Conservation (phyloP, 208 protist species). For the Zelonia costaricensis region DNA sequence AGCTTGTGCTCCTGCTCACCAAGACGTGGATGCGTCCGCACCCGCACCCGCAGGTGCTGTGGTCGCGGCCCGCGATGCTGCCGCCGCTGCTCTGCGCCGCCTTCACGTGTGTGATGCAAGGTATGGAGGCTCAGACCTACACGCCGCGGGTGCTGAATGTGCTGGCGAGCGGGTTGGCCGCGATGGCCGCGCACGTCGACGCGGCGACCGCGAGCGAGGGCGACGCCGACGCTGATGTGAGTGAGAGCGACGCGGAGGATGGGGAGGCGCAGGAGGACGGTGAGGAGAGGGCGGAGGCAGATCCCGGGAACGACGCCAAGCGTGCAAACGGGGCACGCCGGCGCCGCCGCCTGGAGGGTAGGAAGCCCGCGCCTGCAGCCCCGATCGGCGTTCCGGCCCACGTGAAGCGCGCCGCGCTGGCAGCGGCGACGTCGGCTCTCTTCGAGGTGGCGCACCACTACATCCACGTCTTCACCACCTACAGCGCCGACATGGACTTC, state of each 20-base stretch:
- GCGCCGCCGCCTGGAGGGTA: neutral
- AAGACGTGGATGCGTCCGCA: conserved; percentile 19
- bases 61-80: conserved; percentile 50
- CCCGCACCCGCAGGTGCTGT: conserved; percentile 39
- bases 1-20: conserved; percentile 22
- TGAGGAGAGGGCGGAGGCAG: neutral
- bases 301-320: neutral
- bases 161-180: conserved; percentile 33
- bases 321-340: neutral
- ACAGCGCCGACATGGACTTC: conserved; percentile 79
- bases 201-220: conserved; percentile 27
- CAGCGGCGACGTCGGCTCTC: conserved; percentile 50
- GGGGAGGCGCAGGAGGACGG: neutral
- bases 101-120: conserved; percentile 46
- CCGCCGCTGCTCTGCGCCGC: conserved; percentile 49
- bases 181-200: conserved; percentile 29
- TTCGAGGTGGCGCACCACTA: conserved; percentile 59
- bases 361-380: neutral
- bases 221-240: conserved; percentile 7
- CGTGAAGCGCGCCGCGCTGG: conserved; percentile 50
- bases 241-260: conserved; percentile 8
- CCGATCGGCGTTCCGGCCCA: neutral
- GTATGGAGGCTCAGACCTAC: conserved; percentile 37
- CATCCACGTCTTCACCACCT: conserved; percentile 69
- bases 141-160: conserved; percentile 55